Conservation (phyloP, 1,284 basidiomycete genomes). For the Ustilago nuda region DNA sequence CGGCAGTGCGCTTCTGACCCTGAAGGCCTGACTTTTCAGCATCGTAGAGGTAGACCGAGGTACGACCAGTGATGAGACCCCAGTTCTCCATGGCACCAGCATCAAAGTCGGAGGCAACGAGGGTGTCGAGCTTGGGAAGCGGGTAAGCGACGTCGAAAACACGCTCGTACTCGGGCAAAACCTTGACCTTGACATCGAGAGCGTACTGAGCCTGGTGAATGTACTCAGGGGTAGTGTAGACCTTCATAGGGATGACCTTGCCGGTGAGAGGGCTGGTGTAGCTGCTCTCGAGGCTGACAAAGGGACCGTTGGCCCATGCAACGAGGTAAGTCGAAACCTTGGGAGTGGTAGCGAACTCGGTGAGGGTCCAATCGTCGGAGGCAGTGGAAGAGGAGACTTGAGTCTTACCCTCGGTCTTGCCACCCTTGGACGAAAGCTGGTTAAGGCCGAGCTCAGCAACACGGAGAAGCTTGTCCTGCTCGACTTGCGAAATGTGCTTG, state of each 20-base stretch:
- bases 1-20: conserved; percentile 83
- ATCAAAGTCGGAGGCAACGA: conserved; percentile 79
- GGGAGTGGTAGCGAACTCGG: conserved; percentile 67
- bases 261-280: conserved; percentile 86
- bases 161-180: conserved; percentile 91
- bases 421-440: conserved; percentile 73
- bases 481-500: conserved; percentile 49
- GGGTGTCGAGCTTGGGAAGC: conserved; percentile 78
- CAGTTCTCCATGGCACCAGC: conserved; percentile 93
- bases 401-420: conserved; percentile 68
- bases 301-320: conserved; percentile 88
- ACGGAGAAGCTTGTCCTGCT: conserved; percentile 63
- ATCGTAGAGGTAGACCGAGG: conserved; percentile 84
- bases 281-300: conserved; percentile 79
- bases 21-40: conserved; percentile 79
- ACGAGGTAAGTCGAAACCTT: conserved; percentile 91
- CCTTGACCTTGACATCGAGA: conserved; percentile 86
- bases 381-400: conserved; percentile 39
- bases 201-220: conserved; percentile 82
- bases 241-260: conserved; percentile 82
- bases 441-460: conserved; percentile 77
- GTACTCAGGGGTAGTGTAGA: conserved; percentile 85
- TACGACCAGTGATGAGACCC: conserved; percentile 88
- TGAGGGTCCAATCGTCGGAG: conserved; percentile 67
- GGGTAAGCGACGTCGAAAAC: conserved; percentile 89